Evolutionary conservation across 371 early-diverging fungal species (phyloP).

Genomic region (Basidiobolus meristosporus): DNA sequence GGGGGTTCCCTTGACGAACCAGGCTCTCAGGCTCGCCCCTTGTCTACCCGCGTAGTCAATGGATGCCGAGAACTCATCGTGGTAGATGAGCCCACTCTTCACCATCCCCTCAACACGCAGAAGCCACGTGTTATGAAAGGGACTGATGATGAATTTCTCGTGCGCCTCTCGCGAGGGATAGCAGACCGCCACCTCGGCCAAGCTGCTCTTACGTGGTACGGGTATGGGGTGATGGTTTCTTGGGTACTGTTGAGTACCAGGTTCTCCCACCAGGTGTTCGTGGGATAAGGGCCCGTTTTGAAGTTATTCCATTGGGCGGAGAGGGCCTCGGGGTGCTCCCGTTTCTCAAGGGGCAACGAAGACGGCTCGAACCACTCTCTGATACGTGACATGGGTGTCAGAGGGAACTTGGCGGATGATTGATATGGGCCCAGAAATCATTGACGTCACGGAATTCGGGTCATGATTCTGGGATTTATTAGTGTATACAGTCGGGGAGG

Average conservation of each 20-base stretch:
- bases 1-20: constrained; percentile 14
- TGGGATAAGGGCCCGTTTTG: constrained; percentile 11
- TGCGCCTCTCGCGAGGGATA: constrained; percentile 7
- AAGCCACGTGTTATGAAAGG: constrained; percentile 1
- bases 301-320: too few relatives aligned
- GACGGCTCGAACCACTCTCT: too few relatives aligned
- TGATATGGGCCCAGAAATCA: too few relatives aligned
- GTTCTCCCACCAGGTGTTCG: constrained; percentile 25
- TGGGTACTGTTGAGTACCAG: constrained; percentile 10
- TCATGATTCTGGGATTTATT: too few relatives aligned
- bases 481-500: too few relatives aligned
- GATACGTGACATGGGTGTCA: too few relatives aligned
- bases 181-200: constrained; percentile 5
- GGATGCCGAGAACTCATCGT: too few relatives aligned
- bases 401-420: too few relatives aligned
- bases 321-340: too few relatives aligned
- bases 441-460: too few relatives aligned
- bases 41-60: too few relatives aligned
- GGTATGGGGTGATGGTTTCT: constrained; percentile 17
- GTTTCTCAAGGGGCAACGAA: too few relatives aligned
- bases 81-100: constrained; percentile 5
- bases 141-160: constrained; percentile 5
- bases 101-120: neutral
- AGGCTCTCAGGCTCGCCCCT: constrained; percentile 8
- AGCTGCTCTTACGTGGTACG: constrained; percentile 5